Conservation (phyloP, 257 asterid genomes). For the Knoxia roxburghii region DNA sequence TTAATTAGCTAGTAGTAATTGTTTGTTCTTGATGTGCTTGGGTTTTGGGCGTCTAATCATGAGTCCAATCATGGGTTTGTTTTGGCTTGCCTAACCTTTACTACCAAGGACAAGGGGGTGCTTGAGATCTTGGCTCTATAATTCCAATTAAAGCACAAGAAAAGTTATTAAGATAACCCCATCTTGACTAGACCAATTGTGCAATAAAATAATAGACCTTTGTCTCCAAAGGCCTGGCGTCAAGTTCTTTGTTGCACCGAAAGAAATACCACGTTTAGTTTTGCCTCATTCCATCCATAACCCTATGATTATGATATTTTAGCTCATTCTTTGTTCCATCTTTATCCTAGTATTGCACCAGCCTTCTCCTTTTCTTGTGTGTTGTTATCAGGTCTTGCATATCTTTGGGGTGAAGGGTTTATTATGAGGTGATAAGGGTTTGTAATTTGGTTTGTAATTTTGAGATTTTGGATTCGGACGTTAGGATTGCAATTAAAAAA, state of each 20-base stretch:
- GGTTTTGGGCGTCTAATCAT: conserved; percentile 24
- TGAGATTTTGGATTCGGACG: too few relatives aligned
- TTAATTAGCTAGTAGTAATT: not conserved
- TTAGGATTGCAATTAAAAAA: too few relatives aligned
- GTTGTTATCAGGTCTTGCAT: too few relatives aligned
- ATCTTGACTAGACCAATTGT: conserved; percentile 31
- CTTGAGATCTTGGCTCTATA: conserved; percentile 19
- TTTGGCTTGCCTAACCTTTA: conserved; percentile 15
- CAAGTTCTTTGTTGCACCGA: conserved; percentile 8
- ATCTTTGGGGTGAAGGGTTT: too few relatives aligned
- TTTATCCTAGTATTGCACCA: too few relatives aligned
- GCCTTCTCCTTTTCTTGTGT: too few relatives aligned
- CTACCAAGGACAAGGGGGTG: conserved; percentile 16
- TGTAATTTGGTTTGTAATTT: too few relatives aligned
- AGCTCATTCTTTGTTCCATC: too few relatives aligned
- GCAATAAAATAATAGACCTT: conserved; percentile 29
- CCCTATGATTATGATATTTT: conserved; percentile 5
- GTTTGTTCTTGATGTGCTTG: not conserved
- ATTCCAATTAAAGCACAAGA: conserved; percentile 28
- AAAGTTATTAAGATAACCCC: conserved; percentile 30
- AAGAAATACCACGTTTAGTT: conserved; percentile 8
- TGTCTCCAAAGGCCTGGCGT: conserved; percentile 13
- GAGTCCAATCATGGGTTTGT: conserved; percentile 24
- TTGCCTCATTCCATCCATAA: conserved; percentile 15
- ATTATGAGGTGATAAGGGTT: too few relatives aligned